Evolutionary conservation across 2,329 filamentous ascomycete genomes (phyloP), one percentile per base, ranked within the genome.

Genomic region (Calonectria henricotiae): DNA sequence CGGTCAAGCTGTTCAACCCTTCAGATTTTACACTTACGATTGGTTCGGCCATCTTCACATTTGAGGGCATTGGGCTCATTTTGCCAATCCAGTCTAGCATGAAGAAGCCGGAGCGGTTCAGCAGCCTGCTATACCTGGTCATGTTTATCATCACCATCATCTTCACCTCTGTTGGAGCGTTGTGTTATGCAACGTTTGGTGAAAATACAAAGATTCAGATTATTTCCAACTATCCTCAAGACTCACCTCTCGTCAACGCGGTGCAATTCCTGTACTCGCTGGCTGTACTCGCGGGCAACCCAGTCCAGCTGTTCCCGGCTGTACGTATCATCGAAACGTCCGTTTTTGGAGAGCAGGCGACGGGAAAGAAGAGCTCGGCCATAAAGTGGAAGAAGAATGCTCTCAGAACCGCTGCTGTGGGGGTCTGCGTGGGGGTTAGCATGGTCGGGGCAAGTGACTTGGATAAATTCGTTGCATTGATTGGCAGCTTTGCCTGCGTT

Each of bases 301-400:
- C 92, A 0, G 92, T 94, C 2, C 92, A 94, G 80, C 86, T 94
- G 54, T 94, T 94, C 83, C 92, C 92, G 0, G 91, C 92, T 8
- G 85, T 93, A 62, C 89, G 92, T 74, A 94, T 94, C 77, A 85
- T 94, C 63, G 92, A 94, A 81, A 89, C 88, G 23, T 88, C 86
- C 51, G 78, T 94, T 17, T 93, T 94, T 69, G 90, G 90, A n/a
- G 85, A 88, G 70, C 86, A 87, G 67, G 92, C 91, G 0, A 83
- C 82, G 6, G 92, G 92, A 39, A 94, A 92, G 83, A 89, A 88
- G 76, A 89, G 88, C 71, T 79, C 84, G 39, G 82, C 85, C 43
- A 92, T 91, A 72, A 94, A 94, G 80, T 94, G 92, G 92, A 90
- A 91, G 82, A 94, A 94, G 86, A 94, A 94, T 75, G 86, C 81